Evolutionary conservation across 192 early-diverging fungal genomes (phyloP).

Genomic region (Backusella luteola): DNA sequence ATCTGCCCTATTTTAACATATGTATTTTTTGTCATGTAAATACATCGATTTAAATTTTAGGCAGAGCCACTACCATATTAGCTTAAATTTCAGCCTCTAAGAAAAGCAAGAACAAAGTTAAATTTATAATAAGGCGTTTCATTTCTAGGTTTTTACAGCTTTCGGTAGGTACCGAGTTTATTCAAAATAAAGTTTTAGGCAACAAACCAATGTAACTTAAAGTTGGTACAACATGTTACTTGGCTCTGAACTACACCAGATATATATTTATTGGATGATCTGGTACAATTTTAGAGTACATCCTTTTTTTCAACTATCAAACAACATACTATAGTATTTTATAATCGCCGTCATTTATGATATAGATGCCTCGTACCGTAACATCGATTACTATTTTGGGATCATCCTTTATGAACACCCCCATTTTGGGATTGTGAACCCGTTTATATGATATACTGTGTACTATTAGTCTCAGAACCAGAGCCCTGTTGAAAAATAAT

Average conservation of each 20-base stretch:
- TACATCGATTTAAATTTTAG: neutral
- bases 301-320: no score
- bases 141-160: neutral
- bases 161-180: neutral
- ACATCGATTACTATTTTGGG: neutral
- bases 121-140: neutral
- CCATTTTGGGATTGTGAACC: neutral
- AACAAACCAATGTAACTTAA: neutral
- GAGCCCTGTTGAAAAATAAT: neutral
- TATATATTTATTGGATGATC: no score
- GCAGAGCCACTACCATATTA: neutral
- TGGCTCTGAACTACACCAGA: neutral
- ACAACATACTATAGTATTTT: no score
- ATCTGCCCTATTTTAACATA: neutral
- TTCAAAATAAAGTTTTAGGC: slow-evolving; percentile 1
- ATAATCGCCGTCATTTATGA: no score
- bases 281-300: no score
- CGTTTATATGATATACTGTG: neutral
- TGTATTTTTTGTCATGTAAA: neutral
- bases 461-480: neutral
- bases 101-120: neutral
- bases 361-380: no score
- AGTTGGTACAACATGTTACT: neutral
- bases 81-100: neutral
- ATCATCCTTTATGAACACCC: neutral